A percentile compares a stretch with the other conserved stretches of the same genome.
Evolutionary conservation across 2,329 filamentous ascomycete genomes (phyloP).

Genomic region (Cercospora nicotianae): DNA sequence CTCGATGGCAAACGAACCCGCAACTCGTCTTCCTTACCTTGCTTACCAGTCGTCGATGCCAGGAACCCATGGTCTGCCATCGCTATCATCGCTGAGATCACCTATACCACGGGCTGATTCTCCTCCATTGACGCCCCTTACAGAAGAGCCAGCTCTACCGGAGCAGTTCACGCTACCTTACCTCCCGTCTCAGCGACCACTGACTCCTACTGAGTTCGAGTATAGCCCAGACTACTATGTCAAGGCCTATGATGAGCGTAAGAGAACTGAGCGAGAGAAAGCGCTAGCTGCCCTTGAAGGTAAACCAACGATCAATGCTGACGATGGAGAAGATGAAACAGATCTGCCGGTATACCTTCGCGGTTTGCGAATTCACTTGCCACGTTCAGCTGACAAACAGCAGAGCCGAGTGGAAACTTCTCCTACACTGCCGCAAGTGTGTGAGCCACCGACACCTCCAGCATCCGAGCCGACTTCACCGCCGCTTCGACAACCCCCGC

Average conservation of each 20-base stretch:
- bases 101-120: neutral
- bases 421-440: neutral
- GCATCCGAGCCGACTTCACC: neutral
- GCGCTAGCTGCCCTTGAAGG: neutral
- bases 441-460: neutral
- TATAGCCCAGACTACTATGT: neutral
- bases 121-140: neutral
- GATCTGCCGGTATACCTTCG: constrained; percentile 1
- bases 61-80: neutral
- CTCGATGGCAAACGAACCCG: neutral
- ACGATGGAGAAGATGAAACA: neutral
- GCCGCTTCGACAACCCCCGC: neutral
- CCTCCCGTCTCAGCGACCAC: neutral
- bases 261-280: neutral
- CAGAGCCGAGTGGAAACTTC: neutral
- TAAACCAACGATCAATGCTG: neutral
- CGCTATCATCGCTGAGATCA: neutral
- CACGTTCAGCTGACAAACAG: neutral
- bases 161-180: neutral
- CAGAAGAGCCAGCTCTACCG: neutral
- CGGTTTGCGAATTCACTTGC: neutral
- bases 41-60: neutral
- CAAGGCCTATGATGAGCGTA: neutral
- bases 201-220: neutral
- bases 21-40: neutral